Evolutionary conservation across 2,329 filamentous ascomycete species (phyloP), one percentile per base, ranked within the genome.

Genomic region (Parasarocladium wereldwijsianum): DNA sequence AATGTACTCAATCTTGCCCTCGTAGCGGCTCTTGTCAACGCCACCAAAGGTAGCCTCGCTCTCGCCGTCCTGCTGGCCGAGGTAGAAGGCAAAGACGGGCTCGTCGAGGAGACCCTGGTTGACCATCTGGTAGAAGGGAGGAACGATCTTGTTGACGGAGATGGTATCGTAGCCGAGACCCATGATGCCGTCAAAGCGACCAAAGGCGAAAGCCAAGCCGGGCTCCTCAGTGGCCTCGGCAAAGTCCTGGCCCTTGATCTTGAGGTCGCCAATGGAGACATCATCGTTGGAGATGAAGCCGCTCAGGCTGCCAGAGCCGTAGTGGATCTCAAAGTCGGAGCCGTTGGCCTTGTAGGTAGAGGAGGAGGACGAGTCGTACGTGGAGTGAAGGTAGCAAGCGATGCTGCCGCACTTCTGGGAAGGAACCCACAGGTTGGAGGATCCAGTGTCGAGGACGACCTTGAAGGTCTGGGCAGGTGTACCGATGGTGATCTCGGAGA

Each of bases 371-470:
- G 85, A 90, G 60, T 96, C 85, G 64, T 96, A 98, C 64, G 92
- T 98, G 58, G 60, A 76, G 69, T 98, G 90, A 36, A 98, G 75
- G 62, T 87, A 98, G 72, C 90, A 98, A 40, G 90, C 92, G 50
- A 98, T 98, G 51, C 86, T 94, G 51, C 71, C 76, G 58, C 92
- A 98, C 50, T 84, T 68, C 34, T 72, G 66, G 15, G 86, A 93
- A 22, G 92, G 92, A 36, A 98, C 86, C 92, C 92, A 98, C 39
- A 98, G 72, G 67, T 98, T 98, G 55, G 90, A 96, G 69, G 85
- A 94, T 47, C 90, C 90, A 17, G 90, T 98, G 57, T 98, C 90
- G 40, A 98, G 78, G 40, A 98, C 80, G 43, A 98, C 92, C 72
- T 98, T 98, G 76, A 98, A 98, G 43, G 62, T 69, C 64, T 98